Evolutionary conservation across 148 eudicot genomes (phyloP), one percentile per base, ranked within the genome.

Genomic region (Cornus kousa): DNA sequence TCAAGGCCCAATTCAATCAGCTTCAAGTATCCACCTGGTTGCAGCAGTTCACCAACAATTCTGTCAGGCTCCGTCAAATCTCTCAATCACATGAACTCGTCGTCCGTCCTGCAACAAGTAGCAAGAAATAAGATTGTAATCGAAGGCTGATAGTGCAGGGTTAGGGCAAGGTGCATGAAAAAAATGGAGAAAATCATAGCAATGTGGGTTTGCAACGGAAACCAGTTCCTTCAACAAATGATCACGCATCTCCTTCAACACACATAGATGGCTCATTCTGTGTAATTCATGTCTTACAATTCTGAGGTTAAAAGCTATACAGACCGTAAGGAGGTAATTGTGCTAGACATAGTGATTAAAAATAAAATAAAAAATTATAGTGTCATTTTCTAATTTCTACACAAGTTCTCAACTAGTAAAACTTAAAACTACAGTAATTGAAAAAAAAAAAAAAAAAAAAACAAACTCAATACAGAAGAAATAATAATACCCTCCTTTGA

Each of bases 1-100:
- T 85, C 82, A 22, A 89, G 88, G 10, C 92, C 92, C 77, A 89
- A 74, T 73, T 89, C 92, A 14, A 83, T 39, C 64, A 89, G 78
- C 70, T 85, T 89, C 39, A 89, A 79, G 82, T 89, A 89, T 20
- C 92, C 92, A 33, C 90, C 92, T 24, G 92, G 92, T 73, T 89
- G 92, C 32, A 89, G 83, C 11, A 87, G 82, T 80, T 89, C 92
- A 28, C 92, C 92, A 20, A 87, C 90, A 65, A 87, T 87, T 78
- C 90, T 75, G 50, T 87, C 90, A 12, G 90, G 92, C 84, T 89
- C 87, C 2, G 84, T 80, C 78, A 89, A 80, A 70, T 89, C 90
- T 81, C 46, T 89, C 92, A 60, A 89, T 82, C 24, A 89, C 92
- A 76, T 50, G 90, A 35, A 89, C 87, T 5, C 79, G 81, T 67